Conservation (phyloP, 1,284 basidiomycete species). For the Athelia sp. region DNA sequence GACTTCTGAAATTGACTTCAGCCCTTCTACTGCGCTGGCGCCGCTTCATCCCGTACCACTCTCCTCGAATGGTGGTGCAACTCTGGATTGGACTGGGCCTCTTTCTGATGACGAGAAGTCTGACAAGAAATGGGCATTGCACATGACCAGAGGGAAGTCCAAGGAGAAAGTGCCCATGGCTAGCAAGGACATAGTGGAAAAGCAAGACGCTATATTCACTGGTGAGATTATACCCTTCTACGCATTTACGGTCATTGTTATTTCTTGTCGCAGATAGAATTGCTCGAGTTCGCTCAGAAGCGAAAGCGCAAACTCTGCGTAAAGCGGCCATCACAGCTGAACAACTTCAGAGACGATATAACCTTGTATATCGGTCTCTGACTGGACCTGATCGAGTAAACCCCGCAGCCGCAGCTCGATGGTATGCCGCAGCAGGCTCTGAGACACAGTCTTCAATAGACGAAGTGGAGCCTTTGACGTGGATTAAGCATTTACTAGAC, state of each 20-base stretch:
- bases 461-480: slow-evolving; percentile 61
- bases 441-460: slow-evolving; percentile 45
- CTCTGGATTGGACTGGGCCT: slow-evolving; percentile 62
- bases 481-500: slow-evolving; percentile 61
- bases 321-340: slow-evolving; percentile 65
- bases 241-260: background rate
- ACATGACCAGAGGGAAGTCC: slow-evolving; percentile 50
- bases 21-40: slow-evolving; percentile 50
- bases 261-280: slow-evolving; percentile 46
- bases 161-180: slow-evolving; percentile 47
- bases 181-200: slow-evolving; percentile 38
- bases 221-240: slow-evolving; percentile 29
- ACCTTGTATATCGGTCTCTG: slow-evolving; percentile 39
- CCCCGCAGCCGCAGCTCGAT: slow-evolving; percentile 45
- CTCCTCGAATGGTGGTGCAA: slow-evolving; percentile 60
- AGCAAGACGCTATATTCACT: slow-evolving; percentile 43
- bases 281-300: slow-evolving; percentile 42
- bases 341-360: slow-evolving; percentile 61
- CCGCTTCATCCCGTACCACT: slow-evolving; percentile 52
- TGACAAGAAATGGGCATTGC: slow-evolving; percentile 59
- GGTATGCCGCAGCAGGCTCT: slow-evolving; percentile 48
- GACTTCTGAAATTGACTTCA: slow-evolving; percentile 61
- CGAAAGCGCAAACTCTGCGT: slow-evolving; percentile 46
- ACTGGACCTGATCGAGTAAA: slow-evolving; percentile 32
- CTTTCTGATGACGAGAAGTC: slow-evolving; percentile 47